These are phyloP conservation scores for Neurospora sp. DNA, from an alignment of 2,329 filamentous ascomycete genomes.

Conservation along the genomic window DNA sequence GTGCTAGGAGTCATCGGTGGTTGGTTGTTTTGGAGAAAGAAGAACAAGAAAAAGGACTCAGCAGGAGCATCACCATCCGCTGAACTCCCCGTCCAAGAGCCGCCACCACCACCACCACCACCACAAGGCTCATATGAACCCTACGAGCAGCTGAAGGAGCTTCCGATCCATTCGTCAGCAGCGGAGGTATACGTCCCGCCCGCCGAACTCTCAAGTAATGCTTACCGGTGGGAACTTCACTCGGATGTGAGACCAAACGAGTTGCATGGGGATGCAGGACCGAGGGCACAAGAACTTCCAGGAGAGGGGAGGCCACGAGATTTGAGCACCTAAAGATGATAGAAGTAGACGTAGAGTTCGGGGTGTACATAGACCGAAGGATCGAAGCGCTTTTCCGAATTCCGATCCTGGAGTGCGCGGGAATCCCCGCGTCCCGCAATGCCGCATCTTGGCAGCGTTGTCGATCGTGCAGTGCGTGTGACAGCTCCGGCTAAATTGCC, in stretches of 20 bases:
- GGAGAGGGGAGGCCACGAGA: neutral
- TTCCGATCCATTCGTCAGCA: neutral
- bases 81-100: neutral
- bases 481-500: neutral
- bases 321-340: neutral
- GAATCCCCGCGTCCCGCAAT: neutral
- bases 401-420: neutral
- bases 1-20: conserved; percentile 4
- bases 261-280: neutral
- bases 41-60: neutral
- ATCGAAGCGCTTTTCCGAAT: neutral
- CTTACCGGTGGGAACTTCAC: neutral
- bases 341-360: neutral
- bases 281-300: neutral
- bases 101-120: neutral
- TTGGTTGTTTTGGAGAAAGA: neutral
- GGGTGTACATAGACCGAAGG: neutral
- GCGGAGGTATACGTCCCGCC: neutral
- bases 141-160: neutral
- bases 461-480: neutral
- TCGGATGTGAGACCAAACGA: neutral
- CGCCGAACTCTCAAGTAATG: neutral
- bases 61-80: neutral
- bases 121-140: neutral
- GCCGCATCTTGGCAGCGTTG: neutral